These are phyloP conservation scores for Amanita rubescens DNA, from an alignment of 768 basidiomycete species.

Conservation along the genomic window DNA sequence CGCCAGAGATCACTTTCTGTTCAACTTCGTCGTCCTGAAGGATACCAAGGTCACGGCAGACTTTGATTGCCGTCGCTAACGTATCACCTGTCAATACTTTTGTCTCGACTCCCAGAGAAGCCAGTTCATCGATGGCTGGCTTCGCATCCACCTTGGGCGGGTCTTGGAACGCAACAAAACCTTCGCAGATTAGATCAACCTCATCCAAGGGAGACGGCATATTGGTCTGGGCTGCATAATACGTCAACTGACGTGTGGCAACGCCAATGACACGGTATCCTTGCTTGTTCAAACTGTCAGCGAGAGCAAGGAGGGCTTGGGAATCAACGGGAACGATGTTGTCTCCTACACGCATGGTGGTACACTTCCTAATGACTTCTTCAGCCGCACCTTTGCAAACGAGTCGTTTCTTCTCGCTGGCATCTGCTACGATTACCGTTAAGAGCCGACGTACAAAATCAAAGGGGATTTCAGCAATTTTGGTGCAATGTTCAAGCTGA, in stretches of 20 bases:
- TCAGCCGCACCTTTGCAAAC: not conserved
- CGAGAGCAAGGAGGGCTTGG: not conserved
- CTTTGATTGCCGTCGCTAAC: conserved; percentile 28
- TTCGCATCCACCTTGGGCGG: not conserved
- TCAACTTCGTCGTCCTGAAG: conserved; percentile 10
- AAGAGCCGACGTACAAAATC: conserved; percentile 29
- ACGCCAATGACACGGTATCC: not conserved
- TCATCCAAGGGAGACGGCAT: conserved; percentile 1
- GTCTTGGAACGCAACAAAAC: conserved; percentile 1
- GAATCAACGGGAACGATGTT: not conserved
- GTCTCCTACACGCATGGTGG: not conserved
- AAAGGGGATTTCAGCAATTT: conserved; percentile 27
- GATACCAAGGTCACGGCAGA: conserved; percentile 28
- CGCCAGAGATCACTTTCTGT: not conserved
- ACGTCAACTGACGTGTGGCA: not conserved
- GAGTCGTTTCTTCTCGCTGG: not conserved
- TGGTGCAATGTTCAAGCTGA: conserved; percentile 17
- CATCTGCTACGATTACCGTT: conserved; percentile 16
- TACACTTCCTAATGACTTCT: not conserved
- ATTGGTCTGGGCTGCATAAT: not conserved
- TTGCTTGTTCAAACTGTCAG: not conserved
- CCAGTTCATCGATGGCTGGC: not conserved
- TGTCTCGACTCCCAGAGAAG: not conserved
- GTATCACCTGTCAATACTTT: conserved; percentile 29
- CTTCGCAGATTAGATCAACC: not conserved